Conservation (phyloP, 176 grass and related monocot species). For the Eleusine indica region DNA sequence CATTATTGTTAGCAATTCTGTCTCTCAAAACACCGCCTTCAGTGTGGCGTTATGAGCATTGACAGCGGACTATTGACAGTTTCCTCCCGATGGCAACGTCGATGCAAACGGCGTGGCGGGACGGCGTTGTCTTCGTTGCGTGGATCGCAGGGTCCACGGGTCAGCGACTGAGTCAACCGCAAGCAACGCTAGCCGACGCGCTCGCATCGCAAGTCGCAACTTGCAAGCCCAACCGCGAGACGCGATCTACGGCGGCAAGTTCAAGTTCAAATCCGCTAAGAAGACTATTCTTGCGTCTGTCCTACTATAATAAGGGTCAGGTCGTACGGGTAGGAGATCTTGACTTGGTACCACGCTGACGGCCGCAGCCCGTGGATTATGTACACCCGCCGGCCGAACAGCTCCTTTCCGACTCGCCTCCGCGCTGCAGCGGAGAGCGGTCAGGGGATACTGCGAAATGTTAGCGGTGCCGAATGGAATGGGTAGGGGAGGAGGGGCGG, state of each 20-base stretch:
- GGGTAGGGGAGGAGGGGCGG: neutral
- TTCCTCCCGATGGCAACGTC: too few relatives aligned
- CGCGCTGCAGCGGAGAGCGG: conserved; percentile 40
- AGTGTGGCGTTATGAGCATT: neutral
- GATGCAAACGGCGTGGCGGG: too few relatives aligned
- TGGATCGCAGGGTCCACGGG: neutral
- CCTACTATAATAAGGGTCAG: conserved; percentile 19
- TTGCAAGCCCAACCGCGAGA: neutral
- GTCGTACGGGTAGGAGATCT: conserved; percentile 94
- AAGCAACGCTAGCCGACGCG: neutral
- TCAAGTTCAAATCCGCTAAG: neutral
- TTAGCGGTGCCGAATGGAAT: neutral
- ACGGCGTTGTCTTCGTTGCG: neutral
- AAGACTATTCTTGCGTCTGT: neutral
- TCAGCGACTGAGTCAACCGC: neutral
- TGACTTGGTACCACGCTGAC: conserved; percentile 82
- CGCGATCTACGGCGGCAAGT: neutral
- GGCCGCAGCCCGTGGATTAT: conserved; percentile 52
- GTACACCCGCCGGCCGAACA: conserved; percentile 55
- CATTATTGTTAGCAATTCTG: neutral
- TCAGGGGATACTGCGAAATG: neutral
- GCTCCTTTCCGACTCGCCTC: conserved; percentile 61
- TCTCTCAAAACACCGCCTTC: too few relatives aligned
- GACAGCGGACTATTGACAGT: neutral
- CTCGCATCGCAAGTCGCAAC: neutral